Conservation (phyloP, 495 filamentous ascomycete genomes). For the Lophiotrema nucula region DNA sequence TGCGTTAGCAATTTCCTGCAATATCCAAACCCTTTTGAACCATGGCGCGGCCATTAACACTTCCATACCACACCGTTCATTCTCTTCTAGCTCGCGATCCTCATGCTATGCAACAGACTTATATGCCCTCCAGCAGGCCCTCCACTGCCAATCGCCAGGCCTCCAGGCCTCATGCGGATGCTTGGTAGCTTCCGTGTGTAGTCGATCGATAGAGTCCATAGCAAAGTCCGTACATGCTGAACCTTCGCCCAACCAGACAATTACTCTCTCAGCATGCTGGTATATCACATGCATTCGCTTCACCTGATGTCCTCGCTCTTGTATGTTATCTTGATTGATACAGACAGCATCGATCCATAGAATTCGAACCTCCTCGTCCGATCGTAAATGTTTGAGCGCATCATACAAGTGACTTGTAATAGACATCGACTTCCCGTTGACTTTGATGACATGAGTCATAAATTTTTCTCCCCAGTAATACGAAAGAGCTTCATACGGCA, state of each 20-base stretch:
- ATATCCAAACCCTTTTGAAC: background rate
- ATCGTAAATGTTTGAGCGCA: background rate
- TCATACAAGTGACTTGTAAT: background rate
- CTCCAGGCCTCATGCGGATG: background rate
- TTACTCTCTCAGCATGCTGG: background rate
- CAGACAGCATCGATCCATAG: slow-evolving; percentile 11
- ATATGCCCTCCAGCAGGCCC: too few species aligned
- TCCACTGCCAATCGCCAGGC: background rate
- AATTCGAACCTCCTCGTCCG: background rate
- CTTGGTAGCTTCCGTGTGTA: background rate
- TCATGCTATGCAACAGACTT: background rate
- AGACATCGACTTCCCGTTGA: background rate
- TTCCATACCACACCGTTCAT: background rate
- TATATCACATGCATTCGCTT: slow-evolving; percentile 2
- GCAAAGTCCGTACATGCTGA: background rate
- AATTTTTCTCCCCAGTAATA: background rate
- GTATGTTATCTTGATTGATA: slow-evolving; percentile 1
- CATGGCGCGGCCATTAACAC: background rate
- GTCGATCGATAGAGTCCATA: background rate
- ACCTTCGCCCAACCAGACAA: slow-evolving; percentile 7
- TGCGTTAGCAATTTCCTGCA: background rate
- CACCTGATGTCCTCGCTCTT: slow-evolving; percentile 8
- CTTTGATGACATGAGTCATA: background rate
- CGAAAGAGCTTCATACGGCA: background rate
- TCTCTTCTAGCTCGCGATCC: background rate